Conservation (phyloP, 2,329 filamentous ascomycete genomes). For the Fusarium neocosmosporiellum region DNA sequence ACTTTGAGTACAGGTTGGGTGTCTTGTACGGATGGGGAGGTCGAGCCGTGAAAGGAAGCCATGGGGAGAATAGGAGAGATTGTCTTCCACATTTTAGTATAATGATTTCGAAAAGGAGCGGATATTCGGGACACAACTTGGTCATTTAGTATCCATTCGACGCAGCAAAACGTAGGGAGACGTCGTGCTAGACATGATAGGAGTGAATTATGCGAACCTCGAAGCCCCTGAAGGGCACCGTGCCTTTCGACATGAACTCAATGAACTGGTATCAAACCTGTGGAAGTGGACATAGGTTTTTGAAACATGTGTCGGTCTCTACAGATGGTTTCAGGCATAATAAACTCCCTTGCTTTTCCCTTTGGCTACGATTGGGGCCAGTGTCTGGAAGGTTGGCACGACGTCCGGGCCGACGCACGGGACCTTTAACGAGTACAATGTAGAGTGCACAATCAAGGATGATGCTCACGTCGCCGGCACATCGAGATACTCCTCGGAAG, state of each 20-base stretch:
- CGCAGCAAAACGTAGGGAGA: no score
- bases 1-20: neutral
- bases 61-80: no score
- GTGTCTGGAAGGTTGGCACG: neutral
- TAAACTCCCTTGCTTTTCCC: neutral
- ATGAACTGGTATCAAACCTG: neutral
- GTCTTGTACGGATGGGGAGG: neutral
- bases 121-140: no score
- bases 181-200: neutral
- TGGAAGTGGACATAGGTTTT: neutral
- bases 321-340: neutral
- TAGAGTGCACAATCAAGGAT: neutral
- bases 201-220: neutral
- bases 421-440: neutral
- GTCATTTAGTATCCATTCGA: no score
- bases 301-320: neutral
- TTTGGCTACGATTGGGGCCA: neutral
- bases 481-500: neutral
- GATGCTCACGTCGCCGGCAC: neutral
- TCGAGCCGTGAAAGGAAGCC: neutral
- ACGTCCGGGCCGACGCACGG: neutral
- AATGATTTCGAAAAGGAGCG: no score
- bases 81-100: no score
- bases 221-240: neutral
- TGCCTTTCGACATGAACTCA: neutral